Evolutionary conservation across 2,329 filamentous ascomycete genomes (phyloP), one percentile per base, ranked within the genome.

Genomic region (Calycina herbarum): DNA sequence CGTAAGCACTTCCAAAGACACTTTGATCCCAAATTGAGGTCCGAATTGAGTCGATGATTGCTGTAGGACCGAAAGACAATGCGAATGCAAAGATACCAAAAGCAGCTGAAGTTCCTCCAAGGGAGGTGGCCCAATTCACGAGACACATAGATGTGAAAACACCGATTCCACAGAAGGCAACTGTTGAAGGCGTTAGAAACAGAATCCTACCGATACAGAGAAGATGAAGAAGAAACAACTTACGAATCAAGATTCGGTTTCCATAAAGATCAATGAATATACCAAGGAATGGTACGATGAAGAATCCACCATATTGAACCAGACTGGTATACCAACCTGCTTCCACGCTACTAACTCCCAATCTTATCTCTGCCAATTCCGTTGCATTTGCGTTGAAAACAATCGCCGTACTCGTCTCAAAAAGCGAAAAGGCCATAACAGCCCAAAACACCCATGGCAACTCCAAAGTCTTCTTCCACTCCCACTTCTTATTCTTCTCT

Each of bases 251-350:
- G 1, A 85, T 76, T 0, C 86, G 79, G 24, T 86, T 81, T 2
- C 86, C 86, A 1, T 83, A 73, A 0, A 86, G 40, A 69, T 88
- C 86, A 24, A 88, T 79, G 64, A 86, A 85, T 0, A 86, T 73
- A 0, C 85, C 85, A 2, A 88, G 68, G 82, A 73, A 0, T 1
- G 59, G 59, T 17, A 61, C 59, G 17, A 61, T 51, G 40, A 61
- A 61, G 59, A 61, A 61, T 10, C 59, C 80, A 5, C 81, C 76
- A 70, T 88, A 88, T 67, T 87, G 83, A 0, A 82, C 77, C 64
- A 84, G 78, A 13, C 85, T 78, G 1, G 83, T 83, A 68, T 88
- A 89, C 85, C 85, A 89, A 0, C 86, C 86, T 0, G 86, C 86
- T 1, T 76, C 82, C 40, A 87, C 79, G 0, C 82, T 77, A 10